Conservation (phyloP, 1,284 basidiomycete species). For the Fistulina hepatica region DNA sequence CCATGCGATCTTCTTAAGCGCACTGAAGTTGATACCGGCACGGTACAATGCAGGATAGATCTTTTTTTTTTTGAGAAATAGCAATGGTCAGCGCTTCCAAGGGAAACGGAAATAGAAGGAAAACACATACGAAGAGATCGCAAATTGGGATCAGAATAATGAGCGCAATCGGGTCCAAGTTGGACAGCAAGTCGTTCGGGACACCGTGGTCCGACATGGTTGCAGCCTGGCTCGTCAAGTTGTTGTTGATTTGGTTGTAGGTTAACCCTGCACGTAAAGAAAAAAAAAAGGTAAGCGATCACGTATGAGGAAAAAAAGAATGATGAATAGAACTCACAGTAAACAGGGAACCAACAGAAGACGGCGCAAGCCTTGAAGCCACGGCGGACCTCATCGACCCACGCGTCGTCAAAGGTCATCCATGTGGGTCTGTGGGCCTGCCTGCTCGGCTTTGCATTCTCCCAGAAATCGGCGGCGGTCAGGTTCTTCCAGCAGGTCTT, state of each 20-base stretch:
- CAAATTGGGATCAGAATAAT: slow-evolving; percentile 67
- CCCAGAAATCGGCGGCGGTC: slow-evolving; percentile 66
- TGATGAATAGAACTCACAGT: slow-evolving; percentile 39
- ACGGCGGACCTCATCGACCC: slow-evolving; percentile 77
- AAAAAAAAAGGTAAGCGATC: slow-evolving; percentile 1
- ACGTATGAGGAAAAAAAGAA: background rate
- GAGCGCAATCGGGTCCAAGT: slow-evolving; percentile 68
- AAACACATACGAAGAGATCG: slow-evolving; percentile 40
- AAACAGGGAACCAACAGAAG: slow-evolving; percentile 69
- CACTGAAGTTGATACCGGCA: slow-evolving; percentile 54
- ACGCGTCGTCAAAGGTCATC: slow-evolving; percentile 70
- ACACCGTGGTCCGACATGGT: slow-evolving; percentile 63
- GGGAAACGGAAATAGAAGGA: background rate
- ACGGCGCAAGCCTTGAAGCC: slow-evolving; percentile 80
- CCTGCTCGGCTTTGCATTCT: slow-evolving; percentile 59
- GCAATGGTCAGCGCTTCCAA: background rate
- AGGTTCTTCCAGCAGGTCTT: slow-evolving; percentile 35
- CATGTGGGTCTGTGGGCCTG: slow-evolving; percentile 38
- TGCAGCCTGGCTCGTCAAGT: slow-evolving; percentile 68
- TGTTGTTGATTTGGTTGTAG: slow-evolving; percentile 71
- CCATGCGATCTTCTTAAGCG: slow-evolving; percentile 62
- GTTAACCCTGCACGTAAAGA: slow-evolving; percentile 48
- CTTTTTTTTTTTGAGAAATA: slow-evolving; percentile 20
- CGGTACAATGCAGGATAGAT: slow-evolving; percentile 70
- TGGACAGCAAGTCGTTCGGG: slow-evolving; percentile 76